Evolutionary conservation across 1,284 basidiomycete species (phyloP), one percentile per base, ranked within the genome.

Genomic region (Cryptococcus depauperatus): DNA sequence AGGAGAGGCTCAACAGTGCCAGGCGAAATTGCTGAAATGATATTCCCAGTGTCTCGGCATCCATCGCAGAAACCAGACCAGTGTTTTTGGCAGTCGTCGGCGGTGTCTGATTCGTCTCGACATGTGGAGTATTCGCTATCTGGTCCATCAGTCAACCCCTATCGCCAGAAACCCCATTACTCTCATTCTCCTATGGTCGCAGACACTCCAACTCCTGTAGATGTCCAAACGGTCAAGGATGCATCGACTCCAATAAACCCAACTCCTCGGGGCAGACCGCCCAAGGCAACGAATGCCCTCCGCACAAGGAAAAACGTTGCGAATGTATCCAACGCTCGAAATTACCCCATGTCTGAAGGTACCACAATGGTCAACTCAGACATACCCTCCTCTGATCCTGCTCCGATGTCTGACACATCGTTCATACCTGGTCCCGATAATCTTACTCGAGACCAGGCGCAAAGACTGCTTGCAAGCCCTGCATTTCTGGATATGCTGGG

Each of bases 361-460:
- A 18, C 35, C 9, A 37, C 14, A 8, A 13, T 37, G 19, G 14
- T 22, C 35, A 22, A 37, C 21, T 37, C 35, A 9, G 14, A 14
- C 35, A 16, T 37, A 6, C 18, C 18, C 35, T 18, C 21, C 21
- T 22, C 21, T 21, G 14, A 13, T 14, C 39, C 22, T n/a, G 27
- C 21, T 4, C n/a, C n/a, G n/a, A n/a, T n/a, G n/a, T n/a, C n/a
- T n/a, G n/a, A n/a, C n/a, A n/a, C n/a, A n/a, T n/a, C n/a, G n/a
- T n/a, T n/a, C n/a, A n/a, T n/a, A n/a, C n/a, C n/a, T n/a, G 26
- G 16, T 5, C 39, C 39, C 5, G 39, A 28, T 1, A 18, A 27
- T 30, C 50, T 68, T 27, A 66, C 66, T 1, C 53, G 61, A 29
- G 66, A 66, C 23, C 60, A 66, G 40, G 64, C 63, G 3, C 54